A percentile compares a stretch with the other conserved stretches of the same genome.
These are phyloP conservation scores for Melanogaster broomeanus DNA, from an alignment of 768 basidiomycete genomes.

Conservation along the genomic window DNA sequence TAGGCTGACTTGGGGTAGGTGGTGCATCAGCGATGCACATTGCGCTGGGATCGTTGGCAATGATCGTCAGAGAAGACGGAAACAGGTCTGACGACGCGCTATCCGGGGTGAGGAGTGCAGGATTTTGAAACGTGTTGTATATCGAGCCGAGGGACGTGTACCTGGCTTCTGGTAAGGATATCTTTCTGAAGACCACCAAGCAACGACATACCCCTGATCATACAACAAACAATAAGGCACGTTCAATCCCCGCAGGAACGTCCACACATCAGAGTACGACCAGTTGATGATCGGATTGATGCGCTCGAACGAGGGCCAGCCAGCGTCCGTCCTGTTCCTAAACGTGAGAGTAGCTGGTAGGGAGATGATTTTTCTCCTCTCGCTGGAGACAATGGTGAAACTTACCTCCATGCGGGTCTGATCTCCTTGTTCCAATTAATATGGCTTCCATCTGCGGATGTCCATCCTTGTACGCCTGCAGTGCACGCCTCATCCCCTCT, in stretches of 20 bases:
- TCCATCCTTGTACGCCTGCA: constrained; percentile 68
- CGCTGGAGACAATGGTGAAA: constrained; percentile 6
- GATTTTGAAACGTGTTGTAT: constrained; percentile 93
- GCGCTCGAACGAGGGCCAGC: constrained; percentile 88
- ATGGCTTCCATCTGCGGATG: constrained; percentile 76
- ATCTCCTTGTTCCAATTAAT: constrained; percentile 83
- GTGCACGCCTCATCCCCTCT: constrained; percentile 77
- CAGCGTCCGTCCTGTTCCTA: constrained; percentile 79
- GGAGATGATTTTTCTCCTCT: not conserved
- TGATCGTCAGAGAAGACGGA: constrained; percentile 20
- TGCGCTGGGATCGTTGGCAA: constrained; percentile 20
- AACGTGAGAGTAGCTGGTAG: constrained; percentile 65
- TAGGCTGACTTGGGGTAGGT: not conserved
- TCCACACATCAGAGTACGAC: constrained; percentile 90
- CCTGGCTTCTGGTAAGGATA: constrained; percentile 39
- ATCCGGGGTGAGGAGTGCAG: constrained; percentile 56
- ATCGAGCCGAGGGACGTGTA: constrained; percentile 97
- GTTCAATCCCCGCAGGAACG: constrained; percentile 68
- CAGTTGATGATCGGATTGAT: constrained; percentile 97
- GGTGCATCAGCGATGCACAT: constrained; percentile 16
- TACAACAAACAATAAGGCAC: constrained; percentile 91
- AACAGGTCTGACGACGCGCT: constrained; percentile 9
- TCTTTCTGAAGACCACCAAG: not conserved
- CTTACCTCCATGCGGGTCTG: constrained; percentile 94
- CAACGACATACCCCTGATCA: constrained; percentile 74